Conservation (phyloP, 768 basidiomycete genomes). For the Punctularia strigosozonata region DNA sequence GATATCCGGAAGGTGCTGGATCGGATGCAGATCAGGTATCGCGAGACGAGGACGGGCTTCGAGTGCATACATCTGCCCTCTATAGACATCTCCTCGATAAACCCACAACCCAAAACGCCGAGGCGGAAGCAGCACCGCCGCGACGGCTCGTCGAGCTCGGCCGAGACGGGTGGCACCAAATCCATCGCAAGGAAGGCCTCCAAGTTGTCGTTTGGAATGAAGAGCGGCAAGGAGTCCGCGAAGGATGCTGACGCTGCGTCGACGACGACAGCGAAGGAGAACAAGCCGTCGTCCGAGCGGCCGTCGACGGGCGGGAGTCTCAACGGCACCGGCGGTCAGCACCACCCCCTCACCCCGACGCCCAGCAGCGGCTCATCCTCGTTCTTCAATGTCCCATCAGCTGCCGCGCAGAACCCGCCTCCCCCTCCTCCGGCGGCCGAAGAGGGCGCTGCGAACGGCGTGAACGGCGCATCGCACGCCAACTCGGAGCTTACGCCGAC, state of each 20-base stretch:
- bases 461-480: constrained; percentile 7
- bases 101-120: constrained; percentile 22
- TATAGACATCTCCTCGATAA: constrained; percentile 76
- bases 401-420: no score
- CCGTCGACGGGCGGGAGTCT: constrained; percentile 25
- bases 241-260: constrained; percentile 27
- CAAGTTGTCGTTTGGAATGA: constrained; percentile 65
- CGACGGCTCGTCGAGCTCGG: constrained; percentile 36
- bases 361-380: constrained; percentile 73
- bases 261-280: constrained; percentile 24
- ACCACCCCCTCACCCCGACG: constrained; percentile 47
- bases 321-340: no score
- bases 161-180: constrained; percentile 33
- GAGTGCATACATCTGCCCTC: constrained; percentile 95
- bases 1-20: constrained; percentile 85
- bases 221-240: constrained; percentile 36
- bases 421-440: no score
- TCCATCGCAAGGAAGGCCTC: constrained; percentile 65
- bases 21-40: constrained; percentile 91
- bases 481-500: constrained; percentile 11
- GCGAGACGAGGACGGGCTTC: constrained; percentile 83
- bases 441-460: no score
- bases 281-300: no score
- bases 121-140: constrained; percentile 26
- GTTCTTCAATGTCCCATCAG: constrained; percentile 75